These are phyloP conservation scores for Cardiospermum halicacabum DNA, from an alignment of 345 rosid species.

Conservation along the genomic window DNA sequence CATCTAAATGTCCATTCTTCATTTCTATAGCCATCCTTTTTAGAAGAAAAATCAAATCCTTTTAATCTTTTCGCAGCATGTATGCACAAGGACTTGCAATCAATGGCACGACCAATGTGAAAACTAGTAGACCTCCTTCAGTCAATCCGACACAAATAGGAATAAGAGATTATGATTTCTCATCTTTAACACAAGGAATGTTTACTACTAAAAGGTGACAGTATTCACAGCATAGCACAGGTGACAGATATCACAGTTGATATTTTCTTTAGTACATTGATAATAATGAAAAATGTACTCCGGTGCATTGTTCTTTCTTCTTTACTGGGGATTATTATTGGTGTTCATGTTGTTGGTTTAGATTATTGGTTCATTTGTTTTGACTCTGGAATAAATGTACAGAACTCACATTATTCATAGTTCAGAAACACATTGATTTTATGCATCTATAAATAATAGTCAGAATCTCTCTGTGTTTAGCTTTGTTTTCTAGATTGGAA, in stretches of 20 bases:
- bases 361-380: constrained; percentile 13
- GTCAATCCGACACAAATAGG: constrained; percentile 29
- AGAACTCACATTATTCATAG: no score
- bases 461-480: no score
- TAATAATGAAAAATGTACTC: neutral
- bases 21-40: neutral
- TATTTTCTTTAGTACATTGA: neutral
- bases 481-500: no score
- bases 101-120: constrained; percentile 14
- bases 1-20: neutral
- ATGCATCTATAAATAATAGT: no score
- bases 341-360: neutral
- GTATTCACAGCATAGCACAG: neutral
- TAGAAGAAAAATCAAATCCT: no score
- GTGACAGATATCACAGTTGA: neutral
- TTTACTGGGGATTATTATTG: neutral
- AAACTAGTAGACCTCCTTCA: constrained; percentile 20
- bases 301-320: neutral
- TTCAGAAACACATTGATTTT: no score
- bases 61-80: constrained; percentile 29
- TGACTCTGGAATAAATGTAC: constrained; percentile 2
- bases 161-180: constrained; percentile 37
- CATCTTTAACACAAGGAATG: constrained; percentile 45
- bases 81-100: constrained; percentile 24
- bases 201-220: constrained; percentile 29